Base-by-base conservation (phyloP, 352 stramenopile species). In the Phytophthora multivora region DNA sequence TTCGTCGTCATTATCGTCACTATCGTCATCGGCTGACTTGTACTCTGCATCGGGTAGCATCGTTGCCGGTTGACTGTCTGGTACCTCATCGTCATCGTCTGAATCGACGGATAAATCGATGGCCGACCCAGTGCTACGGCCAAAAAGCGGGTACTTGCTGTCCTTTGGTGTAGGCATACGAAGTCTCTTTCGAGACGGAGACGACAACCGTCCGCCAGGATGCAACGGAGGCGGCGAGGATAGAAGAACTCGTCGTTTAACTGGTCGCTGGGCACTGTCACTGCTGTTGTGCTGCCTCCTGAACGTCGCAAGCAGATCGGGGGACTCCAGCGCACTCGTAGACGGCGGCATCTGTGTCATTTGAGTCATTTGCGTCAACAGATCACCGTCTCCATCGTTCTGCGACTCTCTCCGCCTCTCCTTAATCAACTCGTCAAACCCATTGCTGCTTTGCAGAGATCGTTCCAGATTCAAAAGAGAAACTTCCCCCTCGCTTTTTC, bases 251-350 rank as follows among this genome's bases (percentile, higher is more conserved):
- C 51, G 39, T 38, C 64, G 49, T 28, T 71, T 77, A n/a, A 51
- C 46, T 60, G 43, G n/a, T 23, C 41, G 42, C 46, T 35, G 54
- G n/a, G 62, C 51, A 11, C 25, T 57, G 1, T 57, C 21, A 16
- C 19, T 63, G 4, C 45, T 23, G 10, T 52, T 40, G 5, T 25
- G 50, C 16, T 23, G 51, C 42, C 49, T 49, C 51, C 65, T 56
- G 19, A 69, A 74, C 4, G 62, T 51, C 2, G 64, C 59, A 19
- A 80, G 47, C 9, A 82, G 23, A 43, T 82, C 70, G n/a, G 73
- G 71, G 2, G 73, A 83, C 19, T 78, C 68, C 21, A 80, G 31
- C 12, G 43, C 48, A 45, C 59, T 71, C 15, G 57, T 67, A 40
- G 59, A 45, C 42, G 59, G 46, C 9, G 70, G 53, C 31, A 74